phyloP scores from a whole-genome alignment of 345 rosid species.

The Laguncularia racemosa region DNA sequence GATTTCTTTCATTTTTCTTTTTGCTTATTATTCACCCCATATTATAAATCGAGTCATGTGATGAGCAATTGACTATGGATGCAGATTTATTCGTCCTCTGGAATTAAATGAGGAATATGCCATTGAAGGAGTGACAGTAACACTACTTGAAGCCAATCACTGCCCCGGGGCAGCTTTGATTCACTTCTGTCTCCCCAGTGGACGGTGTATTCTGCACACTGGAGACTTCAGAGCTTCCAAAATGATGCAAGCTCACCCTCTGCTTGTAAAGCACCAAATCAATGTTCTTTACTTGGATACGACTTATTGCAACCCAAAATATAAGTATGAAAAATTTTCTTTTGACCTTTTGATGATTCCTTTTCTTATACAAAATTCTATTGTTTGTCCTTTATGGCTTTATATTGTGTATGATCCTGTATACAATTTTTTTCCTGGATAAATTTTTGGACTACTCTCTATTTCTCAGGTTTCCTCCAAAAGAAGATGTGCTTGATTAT shows the following conservation, averaged over 20 bases:
- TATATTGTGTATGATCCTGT: too few relatives aligned
- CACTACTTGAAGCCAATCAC: constrained; percentile 71
- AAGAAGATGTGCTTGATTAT: constrained; percentile 57
- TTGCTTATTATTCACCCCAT: not conserved
- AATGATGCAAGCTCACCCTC: constrained; percentile 49
- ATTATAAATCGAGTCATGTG: not conserved
- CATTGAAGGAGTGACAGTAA: constrained; percentile 48
- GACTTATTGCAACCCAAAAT: constrained; percentile 73
- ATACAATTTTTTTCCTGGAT: constrained; percentile 3
- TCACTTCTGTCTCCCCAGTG: constrained; percentile 47
- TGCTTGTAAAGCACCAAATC: constrained; percentile 39
- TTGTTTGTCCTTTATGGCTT: too few relatives aligned
- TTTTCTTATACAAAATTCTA: not conserved
- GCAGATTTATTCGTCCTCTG: constrained; percentile 50
- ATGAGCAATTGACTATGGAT: not conserved
- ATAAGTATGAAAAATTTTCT: constrained; percentile 34
- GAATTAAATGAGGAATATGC: constrained; percentile 41
- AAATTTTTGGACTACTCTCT: not conserved
- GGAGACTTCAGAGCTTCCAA: constrained; percentile 85
- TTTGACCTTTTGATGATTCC: not conserved
- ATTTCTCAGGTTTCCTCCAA: constrained; percentile 58
- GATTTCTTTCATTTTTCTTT: constrained; percentile 3
- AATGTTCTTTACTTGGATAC: constrained; percentile 70
- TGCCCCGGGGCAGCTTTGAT: constrained; percentile 78
- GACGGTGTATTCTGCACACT: constrained; percentile 59